Evolutionary conservation across 352 stramenopile genomes (phyloP), one percentile per base, ranked within the genome.

Genomic region (Phytophthora fragariaefolia): DNA sequence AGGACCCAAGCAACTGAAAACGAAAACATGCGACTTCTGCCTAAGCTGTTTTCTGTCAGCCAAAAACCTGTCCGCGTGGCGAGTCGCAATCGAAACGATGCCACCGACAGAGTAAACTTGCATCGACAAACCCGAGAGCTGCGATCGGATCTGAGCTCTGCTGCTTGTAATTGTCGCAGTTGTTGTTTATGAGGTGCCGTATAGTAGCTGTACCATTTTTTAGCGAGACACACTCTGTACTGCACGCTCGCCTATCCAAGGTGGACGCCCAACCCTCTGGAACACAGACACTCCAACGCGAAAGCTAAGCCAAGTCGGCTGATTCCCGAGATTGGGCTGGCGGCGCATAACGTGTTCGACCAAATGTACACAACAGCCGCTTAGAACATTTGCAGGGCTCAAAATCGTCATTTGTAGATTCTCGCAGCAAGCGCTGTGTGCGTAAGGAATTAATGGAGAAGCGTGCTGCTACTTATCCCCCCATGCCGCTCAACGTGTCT

Each of bases 31-130:
- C 26, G 56, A 74, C 34, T 91, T 89, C 51, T 90, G 83, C 52
- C 48, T 82, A 23, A 61, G 50, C 23, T 91, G 83, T 68, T 74
- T 85, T 10, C 43, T 89, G 6, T 58, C 82, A 54, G 72, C 76
- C 51, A 82, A 78, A 26, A 62, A 67, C 4, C 17, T 77, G 12
- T 73, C 72, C 17, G 72, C 76, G 27, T 79, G 78, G 66, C 66
- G 83, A 43, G 77, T 88, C 6, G 74, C 72, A 2, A 66, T 74
- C 8, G 66, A 8, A 3, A 28, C 43, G 9, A 47, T 34, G 32
- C 13, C 28, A 20, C 28, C 18, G n/a, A 18, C 20, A 36, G 47
- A 34, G 23, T 36, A 34, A 34, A 34, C 28, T 34, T 34, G 28
- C 28, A 34, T 5, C 9, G 28, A 34, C 28, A 34, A 34, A 34